These are phyloP conservation scores for Zoysia japonica DNA, from an alignment of 176 grass and related monocot genomes.

Conservation along the genomic window DNA sequence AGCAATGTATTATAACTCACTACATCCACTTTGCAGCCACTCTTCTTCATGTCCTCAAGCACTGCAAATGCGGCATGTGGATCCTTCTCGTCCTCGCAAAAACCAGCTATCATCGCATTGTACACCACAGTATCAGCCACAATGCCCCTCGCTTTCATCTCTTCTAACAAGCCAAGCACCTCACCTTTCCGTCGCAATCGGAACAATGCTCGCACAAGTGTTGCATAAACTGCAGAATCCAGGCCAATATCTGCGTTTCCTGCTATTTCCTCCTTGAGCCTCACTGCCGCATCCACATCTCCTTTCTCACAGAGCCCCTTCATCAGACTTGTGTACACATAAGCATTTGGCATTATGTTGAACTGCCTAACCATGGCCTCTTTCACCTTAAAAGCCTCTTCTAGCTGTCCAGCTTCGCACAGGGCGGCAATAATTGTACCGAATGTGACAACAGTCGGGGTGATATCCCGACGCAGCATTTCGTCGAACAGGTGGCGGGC, in stretches of 20 bases:
- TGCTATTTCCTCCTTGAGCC: conserved; percentile 65
- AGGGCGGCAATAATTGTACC: conserved; percentile 51
- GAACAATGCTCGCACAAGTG: conserved; percentile 57
- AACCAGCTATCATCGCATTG: conserved; percentile 66
- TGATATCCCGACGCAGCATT: conserved; percentile 48
- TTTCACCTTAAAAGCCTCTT: conserved; percentile 52
- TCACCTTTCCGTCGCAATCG: conserved; percentile 45
- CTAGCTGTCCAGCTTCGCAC: conserved; percentile 35
- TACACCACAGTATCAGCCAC: conserved; percentile 43
- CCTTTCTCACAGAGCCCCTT: conserved; percentile 56
- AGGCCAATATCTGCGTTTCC: conserved; percentile 11
- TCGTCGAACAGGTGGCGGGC: conserved; percentile 60
- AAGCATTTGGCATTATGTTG: conserved; percentile 38
- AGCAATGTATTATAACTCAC: conserved; percentile 66
- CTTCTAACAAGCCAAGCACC: conserved; percentile 57
- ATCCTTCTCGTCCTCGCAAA: conserved; percentile 58
- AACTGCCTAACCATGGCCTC: conserved; percentile 45
- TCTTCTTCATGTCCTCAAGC: conserved; percentile 62
- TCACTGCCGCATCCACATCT: conserved; percentile 44
- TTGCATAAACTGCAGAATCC: conserved; percentile 53
- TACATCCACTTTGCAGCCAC: conserved; percentile 44
- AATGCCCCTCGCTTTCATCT: conserved; percentile 60
- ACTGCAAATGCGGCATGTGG: conserved; percentile 47
- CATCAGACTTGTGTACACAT: conserved; percentile 58
- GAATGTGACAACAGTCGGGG: conserved; percentile 53